Percentiles rank a stretch among this genome's conserved stretches.
Conservation (phyloP, 257 asterid genomes). For the Jasminum sambac region DNA sequence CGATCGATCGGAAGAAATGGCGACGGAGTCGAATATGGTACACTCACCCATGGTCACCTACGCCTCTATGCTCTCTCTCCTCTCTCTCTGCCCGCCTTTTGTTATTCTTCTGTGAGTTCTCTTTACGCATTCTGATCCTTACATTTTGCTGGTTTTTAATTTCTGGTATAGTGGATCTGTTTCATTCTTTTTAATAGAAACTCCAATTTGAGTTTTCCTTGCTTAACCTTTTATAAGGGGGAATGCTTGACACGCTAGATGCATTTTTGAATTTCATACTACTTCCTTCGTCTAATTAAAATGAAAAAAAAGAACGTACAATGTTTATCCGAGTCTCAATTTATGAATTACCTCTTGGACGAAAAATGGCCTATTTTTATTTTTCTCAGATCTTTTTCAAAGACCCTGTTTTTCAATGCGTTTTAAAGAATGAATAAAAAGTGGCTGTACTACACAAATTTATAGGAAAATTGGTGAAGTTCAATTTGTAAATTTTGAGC, state of each 20-base stretch:
- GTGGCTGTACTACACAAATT: too few relatives aligned
- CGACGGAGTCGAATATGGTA: constrained; percentile 57
- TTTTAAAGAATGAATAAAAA: too few relatives aligned
- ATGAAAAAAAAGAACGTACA: background rate
- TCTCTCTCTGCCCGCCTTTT: constrained; percentile 84
- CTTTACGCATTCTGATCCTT: background rate
- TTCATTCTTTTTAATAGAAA: background rate
- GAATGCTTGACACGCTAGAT: background rate
- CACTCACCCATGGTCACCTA: constrained; percentile 83
- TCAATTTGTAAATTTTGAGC: too few relatives aligned
- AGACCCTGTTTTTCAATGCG: background rate
- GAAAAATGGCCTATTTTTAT: background rate
- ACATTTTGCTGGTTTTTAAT: background rate
- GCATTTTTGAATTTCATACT: background rate
- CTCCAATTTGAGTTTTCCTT: background rate
- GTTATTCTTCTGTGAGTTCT: constrained; percentile 80
- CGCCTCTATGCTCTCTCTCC: constrained; percentile 76
- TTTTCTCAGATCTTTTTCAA: constrained; percentile 1
- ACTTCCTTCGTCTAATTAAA: background rate
- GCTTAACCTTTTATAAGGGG: background rate
- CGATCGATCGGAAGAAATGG: constrained; percentile 36
- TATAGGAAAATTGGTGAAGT: too few relatives aligned
- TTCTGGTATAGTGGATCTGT: background rate
- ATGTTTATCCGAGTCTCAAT: background rate
- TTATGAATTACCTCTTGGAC: background rate